These are phyloP conservation scores for Brettanomyces sp. DNA, from an alignment of 805 yeast species.

Conservation along the genomic window DNA sequence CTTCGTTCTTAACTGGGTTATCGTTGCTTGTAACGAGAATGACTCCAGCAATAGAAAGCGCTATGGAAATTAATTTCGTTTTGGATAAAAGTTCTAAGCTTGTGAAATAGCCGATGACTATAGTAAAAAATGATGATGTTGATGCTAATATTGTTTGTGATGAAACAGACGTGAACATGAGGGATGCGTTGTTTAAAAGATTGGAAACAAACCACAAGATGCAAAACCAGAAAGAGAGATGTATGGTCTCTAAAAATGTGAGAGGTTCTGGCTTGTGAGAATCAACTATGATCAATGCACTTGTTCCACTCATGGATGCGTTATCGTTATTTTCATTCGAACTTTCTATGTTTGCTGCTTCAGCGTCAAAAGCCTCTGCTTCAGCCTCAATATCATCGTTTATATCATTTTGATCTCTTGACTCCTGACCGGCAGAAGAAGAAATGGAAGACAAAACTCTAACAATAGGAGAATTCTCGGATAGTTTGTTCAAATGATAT, in stretches of 20 bases:
- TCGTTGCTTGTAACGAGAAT: constrained; percentile 69
- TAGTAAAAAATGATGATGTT: constrained; percentile 88
- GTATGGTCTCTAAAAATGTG: constrained; percentile 54
- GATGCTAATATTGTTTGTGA: constrained; percentile 90
- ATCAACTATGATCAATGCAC: constrained; percentile 1
- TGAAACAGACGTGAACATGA: constrained; percentile 85
- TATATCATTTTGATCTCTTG: background rate
- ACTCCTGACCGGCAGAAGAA: background rate
- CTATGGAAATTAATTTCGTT: constrained; percentile 59
- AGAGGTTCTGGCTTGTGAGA: constrained; percentile 13
- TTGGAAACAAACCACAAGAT: constrained; percentile 87
- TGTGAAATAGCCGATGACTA: constrained; percentile 67
- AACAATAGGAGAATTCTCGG: background rate
- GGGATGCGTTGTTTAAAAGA: constrained; percentile 77
- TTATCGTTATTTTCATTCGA: background rate
- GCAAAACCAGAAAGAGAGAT: constrained; percentile 72
- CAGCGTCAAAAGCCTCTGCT: background rate
- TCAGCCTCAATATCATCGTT: constrained; percentile 1
- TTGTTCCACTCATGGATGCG: background rate
- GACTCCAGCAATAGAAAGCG: constrained; percentile 71
- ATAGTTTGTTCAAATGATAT: constrained; percentile 5
- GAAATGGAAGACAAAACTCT: background rate
- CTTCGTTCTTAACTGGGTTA: constrained; percentile 26
- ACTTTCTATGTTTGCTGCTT: background rate
- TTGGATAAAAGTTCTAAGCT: constrained; percentile 60